Percentiles rank a stretch among this genome's conserved stretches.
phyloP scores from a whole-genome alignment of 768 basidiomycete genomes.

The Suillus bovinus region DNA sequence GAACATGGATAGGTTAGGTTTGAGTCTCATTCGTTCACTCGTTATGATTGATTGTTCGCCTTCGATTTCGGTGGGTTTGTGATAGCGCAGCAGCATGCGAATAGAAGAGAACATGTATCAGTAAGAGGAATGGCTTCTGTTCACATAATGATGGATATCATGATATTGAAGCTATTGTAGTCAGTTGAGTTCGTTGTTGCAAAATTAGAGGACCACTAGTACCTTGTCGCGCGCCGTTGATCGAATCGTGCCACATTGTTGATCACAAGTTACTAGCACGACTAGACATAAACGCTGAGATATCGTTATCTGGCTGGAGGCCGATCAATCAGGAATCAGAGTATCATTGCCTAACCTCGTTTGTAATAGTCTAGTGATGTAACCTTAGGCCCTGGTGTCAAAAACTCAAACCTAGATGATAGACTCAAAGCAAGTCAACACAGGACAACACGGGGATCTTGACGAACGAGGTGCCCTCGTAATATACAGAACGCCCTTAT shows the following conservation, averaged over 20 bases:
- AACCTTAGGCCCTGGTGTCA: not conserved
- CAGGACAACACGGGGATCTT: not conserved
- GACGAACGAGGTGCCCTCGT: not conserved
- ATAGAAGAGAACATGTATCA: not conserved
- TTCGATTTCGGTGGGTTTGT: not conserved
- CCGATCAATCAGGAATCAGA: not conserved
- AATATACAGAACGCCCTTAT: conserved; percentile 12
- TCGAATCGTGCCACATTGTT: not conserved
- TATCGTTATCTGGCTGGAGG: not conserved
- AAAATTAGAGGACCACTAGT: not conserved
- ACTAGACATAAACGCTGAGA: not conserved
- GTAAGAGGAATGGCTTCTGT: not conserved
- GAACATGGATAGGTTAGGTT: not conserved
- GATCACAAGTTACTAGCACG: not conserved
- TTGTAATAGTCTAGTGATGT: not conserved
- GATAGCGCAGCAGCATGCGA: not conserved
- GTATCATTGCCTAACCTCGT: not conserved
- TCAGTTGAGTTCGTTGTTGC: not conserved
- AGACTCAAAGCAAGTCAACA: not conserved
- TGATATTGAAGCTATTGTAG: not conserved
- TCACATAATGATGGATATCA: not conserved
- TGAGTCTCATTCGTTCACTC: not conserved
- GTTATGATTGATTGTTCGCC: not conserved
- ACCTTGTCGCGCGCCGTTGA: not conserved
- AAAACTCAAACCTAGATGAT: not conserved